phyloP scores from a whole-genome alignment of 225 moss, liverwort and hornwort genomes.

The Neckera pumila region DNA sequence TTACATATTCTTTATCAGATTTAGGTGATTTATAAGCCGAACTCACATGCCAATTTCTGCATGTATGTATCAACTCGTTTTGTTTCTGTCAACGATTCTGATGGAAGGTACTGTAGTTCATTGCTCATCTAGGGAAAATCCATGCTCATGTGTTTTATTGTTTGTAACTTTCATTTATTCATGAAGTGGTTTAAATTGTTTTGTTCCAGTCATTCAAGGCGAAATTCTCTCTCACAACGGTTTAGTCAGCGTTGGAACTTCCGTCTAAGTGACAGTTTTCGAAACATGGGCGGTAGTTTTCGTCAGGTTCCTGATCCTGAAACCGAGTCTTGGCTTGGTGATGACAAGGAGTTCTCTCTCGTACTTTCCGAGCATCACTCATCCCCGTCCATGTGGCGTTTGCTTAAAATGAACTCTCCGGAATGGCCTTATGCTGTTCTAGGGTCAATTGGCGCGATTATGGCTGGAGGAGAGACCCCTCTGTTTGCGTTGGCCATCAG shows the following conservation, averaged over 20 bases:
- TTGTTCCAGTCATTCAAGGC: slow-evolving; percentile 23
- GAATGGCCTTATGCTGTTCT: slow-evolving; percentile 88
- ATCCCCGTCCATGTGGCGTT: slow-evolving; percentile 66
- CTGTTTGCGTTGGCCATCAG: slow-evolving; percentile 87
- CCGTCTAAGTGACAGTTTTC: slow-evolving; percentile 33
- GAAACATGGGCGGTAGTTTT: slow-evolving; percentile 31
- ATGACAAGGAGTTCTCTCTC: slow-evolving; percentile 35
- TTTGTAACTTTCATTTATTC: not conserved
- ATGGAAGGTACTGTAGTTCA: not conserved
- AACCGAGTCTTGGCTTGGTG: slow-evolving; percentile 54
- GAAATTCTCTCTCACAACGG: slow-evolving; percentile 33
- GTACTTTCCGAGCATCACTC: not conserved
- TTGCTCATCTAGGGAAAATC: not conserved
- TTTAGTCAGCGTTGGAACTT: slow-evolving; percentile 44
- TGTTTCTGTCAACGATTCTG: not conserved
- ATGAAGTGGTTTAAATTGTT: not conserved
- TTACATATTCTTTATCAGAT: not conserved
- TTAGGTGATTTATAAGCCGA: not conserved
- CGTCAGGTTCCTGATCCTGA: slow-evolving; percentile 54
- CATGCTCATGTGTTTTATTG: not conserved
- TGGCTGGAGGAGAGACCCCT: slow-evolving; percentile 84
- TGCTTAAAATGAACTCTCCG: slow-evolving; percentile 77
- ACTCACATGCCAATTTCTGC: not conserved
- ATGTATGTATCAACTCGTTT: not conserved
- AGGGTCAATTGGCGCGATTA: slow-evolving; percentile 75